phyloP scores from a whole-genome alignment of 192 early-diverging fungal species.

The Gonapodya prolifera region DNA sequence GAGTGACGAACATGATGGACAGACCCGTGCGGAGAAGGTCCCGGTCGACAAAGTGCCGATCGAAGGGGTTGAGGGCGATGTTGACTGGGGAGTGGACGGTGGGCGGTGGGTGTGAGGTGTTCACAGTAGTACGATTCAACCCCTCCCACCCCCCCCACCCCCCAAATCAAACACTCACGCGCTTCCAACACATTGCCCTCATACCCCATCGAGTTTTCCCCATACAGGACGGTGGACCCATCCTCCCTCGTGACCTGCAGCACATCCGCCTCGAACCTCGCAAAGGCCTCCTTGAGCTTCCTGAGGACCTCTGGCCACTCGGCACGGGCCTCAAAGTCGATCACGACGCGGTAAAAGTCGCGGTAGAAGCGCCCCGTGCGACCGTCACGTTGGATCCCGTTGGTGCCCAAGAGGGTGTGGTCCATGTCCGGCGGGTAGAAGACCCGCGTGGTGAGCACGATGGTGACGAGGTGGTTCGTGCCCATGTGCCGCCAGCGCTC shows the following conservation, averaged over 20 bases:
- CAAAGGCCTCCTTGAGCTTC: slow-evolving; percentile 59
- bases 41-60: slow-evolving; percentile 88
- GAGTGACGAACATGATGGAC: slow-evolving; percentile 77
- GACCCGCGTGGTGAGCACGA: slow-evolving; percentile 85
- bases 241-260: slow-evolving; percentile 26
- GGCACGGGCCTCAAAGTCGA: slow-evolving; percentile 74
- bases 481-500: slow-evolving; percentile 58
- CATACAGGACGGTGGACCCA: slow-evolving; percentile 36
- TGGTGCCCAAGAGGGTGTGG: background rate
- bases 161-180: no score
- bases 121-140: no score
- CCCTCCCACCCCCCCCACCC: no score
- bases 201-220: slow-evolving; percentile 66
- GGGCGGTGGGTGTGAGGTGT: no score
- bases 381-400: background rate
- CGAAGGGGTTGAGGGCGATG: slow-evolving; percentile 87
- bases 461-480: slow-evolving; percentile 89
- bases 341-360: slow-evolving; percentile 91
- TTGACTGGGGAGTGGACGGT: no score
- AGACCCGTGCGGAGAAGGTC: slow-evolving; percentile 83
- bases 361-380: slow-evolving; percentile 49
- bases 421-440: slow-evolving; percentile 35
- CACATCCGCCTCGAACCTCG: slow-evolving; percentile 57
- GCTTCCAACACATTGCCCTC: slow-evolving; percentile 95
- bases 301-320: slow-evolving; percentile 56